A percentile compares a stretch with the other conserved stretches of the same genome.
phyloP scores from a whole-genome alignment of 2,329 filamentous ascomycete genomes.

The Aureobasidium sp. region DNA sequence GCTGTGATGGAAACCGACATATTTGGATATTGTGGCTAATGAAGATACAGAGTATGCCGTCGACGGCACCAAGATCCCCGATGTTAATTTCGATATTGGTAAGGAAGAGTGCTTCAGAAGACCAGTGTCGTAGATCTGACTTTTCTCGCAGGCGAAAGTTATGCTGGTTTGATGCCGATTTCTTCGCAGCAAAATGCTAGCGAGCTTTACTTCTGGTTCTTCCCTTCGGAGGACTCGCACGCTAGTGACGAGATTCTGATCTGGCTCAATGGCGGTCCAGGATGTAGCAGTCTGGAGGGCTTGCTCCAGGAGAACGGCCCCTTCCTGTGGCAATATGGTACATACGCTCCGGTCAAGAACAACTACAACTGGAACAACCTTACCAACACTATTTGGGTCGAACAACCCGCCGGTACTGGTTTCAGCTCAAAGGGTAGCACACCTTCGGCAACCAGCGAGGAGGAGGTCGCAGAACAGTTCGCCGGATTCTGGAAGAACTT shows the following conservation, averaged over 20 bases:
- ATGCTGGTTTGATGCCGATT: constrained; percentile 50
- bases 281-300: constrained; percentile 39
- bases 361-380: background rate
- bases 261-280: constrained; percentile 38
- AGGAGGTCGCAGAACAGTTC: constrained; percentile 40
- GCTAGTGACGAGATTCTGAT: constrained; percentile 43
- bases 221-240: constrained; percentile 39
- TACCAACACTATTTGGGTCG: constrained; percentile 28
- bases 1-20: background rate
- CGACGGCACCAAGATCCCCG: constrained; percentile 18
- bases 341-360: background rate
- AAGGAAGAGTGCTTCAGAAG: constrained; percentile 30
- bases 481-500: constrained; percentile 48
- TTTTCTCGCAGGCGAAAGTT: constrained; percentile 23
- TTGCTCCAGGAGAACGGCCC: constrained; percentile 43
- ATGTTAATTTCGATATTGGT: constrained; percentile 43
- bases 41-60: constrained; percentile 15
- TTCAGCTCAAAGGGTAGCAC: constrained; percentile 31
- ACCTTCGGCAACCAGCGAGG: constrained; percentile 40
- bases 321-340: constrained; percentile 34
- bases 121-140: background rate
- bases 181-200: constrained; percentile 37
- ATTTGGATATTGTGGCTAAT: background rate
- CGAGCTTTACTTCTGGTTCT: constrained; percentile 47
- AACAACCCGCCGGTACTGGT: constrained; percentile 36